Evolutionary conservation across 768 basidiomycete species (phyloP).

Genomic region (Brasilioporus rufonigricans): DNA sequence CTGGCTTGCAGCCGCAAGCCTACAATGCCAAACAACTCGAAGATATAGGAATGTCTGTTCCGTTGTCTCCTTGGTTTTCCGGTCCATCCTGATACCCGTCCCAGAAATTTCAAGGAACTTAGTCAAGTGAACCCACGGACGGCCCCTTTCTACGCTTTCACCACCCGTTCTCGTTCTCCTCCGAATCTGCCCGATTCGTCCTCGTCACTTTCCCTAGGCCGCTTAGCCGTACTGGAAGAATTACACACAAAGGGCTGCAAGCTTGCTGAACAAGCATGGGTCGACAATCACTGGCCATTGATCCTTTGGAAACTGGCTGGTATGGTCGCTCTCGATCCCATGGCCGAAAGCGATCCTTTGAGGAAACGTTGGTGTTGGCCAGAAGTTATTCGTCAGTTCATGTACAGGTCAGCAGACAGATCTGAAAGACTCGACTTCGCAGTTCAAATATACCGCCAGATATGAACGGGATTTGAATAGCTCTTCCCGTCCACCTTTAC

Average conservation of each 20-base stretch:
- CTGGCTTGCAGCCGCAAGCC: constrained; percentile 49
- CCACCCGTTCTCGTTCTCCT: constrained; percentile 36
- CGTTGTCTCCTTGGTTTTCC: not conserved
- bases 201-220: constrained; percentile 38
- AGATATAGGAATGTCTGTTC: constrained; percentile 50
- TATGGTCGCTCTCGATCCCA: constrained; percentile 73
- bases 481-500: constrained; percentile 77
- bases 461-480: constrained; percentile 85
- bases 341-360: constrained; percentile 43
- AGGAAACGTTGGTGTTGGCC: constrained; percentile 76
- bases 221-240: constrained; percentile 54
- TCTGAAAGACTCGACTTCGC: not conserved
- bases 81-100: constrained; percentile 4
- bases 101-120: constrained; percentile 51
- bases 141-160: constrained; percentile 61
- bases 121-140: constrained; percentile 51
- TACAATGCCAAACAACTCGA: constrained; percentile 44
- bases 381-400: constrained; percentile 78
- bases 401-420: constrained; percentile 63
- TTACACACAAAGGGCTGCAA: constrained; percentile 58
- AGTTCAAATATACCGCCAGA: constrained; percentile 38
- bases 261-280: constrained; percentile 76
- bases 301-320: constrained; percentile 96
- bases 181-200: constrained; percentile 17
- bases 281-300: constrained; percentile 87